Evolutionary conservation across 2,329 filamentous ascomycete genomes (phyloP), one percentile per base, ranked within the genome.

Genomic region (Cordyceps sp.): DNA sequence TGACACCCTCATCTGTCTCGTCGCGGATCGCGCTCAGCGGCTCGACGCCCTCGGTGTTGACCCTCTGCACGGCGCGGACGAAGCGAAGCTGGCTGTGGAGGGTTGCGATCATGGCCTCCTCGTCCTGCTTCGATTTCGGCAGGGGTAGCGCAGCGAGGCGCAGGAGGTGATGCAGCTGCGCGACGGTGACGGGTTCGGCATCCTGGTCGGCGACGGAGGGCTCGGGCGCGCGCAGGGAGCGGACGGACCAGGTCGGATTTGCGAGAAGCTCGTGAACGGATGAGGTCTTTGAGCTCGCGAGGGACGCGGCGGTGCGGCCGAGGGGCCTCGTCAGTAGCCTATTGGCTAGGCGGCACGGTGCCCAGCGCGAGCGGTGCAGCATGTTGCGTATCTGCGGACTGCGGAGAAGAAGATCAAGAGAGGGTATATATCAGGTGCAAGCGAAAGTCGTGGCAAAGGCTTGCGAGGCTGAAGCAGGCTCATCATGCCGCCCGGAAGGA

Each of bases 191-290:
- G 35, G 53, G 53, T 31, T 61, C 48, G n/a, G n/a, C n/a, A n/a
- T n/a, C n/a, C n/a, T n/a, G 44, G 44, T 14, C 28, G 26, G 10
- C 26, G 21, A 24, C 14, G 21, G 29, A 6, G 22, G 19, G 51
- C 23, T 25, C 36, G 18, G 16, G 33, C 6, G 4, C 32, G 19
- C 31, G 62, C 5, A 93, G 72, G 8, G 79, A 77, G 22, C 71
- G 62, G 41, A 92, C 76, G 29, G 86, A 93, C 86, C 86, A 94
- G 30, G 70, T 78, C 16, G 86, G 84, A n/a, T n/a, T n/a, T n/a
- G n/a, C n/a, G n/a, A n/a, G n/a, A n/a, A n/a, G n/a, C n/a, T n/a
- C n/a, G n/a, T n/a, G n/a, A n/a, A n/a, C n/a, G n/a, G n/a, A n/a
- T n/a, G n/a, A n/a, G n/a, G n/a, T n/a, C n/a, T n/a, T n/a, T n/a